Conservation (phyloP, 1,284 basidiomycete genomes). For the Amylostereum chailletii region DNA sequence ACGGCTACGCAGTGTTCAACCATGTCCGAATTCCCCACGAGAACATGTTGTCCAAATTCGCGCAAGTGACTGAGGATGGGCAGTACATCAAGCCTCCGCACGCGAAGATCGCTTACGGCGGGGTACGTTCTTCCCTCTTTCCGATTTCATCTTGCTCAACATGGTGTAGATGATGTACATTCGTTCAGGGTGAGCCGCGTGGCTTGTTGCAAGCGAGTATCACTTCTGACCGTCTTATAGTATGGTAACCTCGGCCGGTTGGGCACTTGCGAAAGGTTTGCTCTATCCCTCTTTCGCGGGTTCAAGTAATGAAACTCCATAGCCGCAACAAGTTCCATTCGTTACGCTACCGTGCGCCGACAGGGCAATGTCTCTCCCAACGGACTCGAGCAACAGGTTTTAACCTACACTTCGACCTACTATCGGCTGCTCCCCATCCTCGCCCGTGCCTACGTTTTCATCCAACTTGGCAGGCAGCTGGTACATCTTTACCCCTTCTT, state of each 20-base stretch:
- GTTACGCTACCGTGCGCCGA: constrained; percentile 67
- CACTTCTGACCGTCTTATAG: constrained; percentile 20
- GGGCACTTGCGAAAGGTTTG: constrained; percentile 51
- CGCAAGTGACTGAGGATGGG: constrained; percentile 61
- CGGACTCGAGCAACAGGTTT: constrained; percentile 57
- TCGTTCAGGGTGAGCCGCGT: constrained; percentile 39
- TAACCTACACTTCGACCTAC: constrained; percentile 64
- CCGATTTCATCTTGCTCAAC: constrained; percentile 1
- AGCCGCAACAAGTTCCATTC: constrained; percentile 66
- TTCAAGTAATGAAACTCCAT: constrained; percentile 3
- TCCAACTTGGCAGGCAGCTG: constrained; percentile 53
- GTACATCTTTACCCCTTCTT: constrained; percentile 22
- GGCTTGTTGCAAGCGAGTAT: no score
- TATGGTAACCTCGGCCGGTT: constrained; percentile 54
- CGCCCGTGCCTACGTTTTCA: constrained; percentile 65
- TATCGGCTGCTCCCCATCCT: constrained; percentile 65
- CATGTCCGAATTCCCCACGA: constrained; percentile 66
- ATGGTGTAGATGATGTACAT: constrained; percentile 60
- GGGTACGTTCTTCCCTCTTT: constrained; percentile 34
- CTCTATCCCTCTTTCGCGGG: neutral
- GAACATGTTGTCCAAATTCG: constrained; percentile 72
- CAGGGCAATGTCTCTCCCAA: constrained; percentile 49
- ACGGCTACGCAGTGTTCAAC: constrained; percentile 66
- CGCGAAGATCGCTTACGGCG: constrained; percentile 70
- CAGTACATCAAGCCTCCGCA: constrained; percentile 64